Conservation (phyloP, 192 early-diverging fungal genomes). For the Coemansia interrupta region DNA sequence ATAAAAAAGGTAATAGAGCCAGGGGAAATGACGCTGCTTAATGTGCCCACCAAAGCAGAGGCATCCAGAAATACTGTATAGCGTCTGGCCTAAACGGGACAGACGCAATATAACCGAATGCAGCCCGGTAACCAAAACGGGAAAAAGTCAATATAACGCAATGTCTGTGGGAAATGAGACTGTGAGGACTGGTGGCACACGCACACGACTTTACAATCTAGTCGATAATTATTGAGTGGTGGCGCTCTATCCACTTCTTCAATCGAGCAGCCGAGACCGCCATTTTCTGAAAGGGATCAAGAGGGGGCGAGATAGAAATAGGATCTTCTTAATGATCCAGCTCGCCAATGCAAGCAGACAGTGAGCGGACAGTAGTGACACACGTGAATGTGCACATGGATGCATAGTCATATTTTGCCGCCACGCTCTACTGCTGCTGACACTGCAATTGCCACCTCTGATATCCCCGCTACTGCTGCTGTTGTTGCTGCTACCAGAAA, state of each 20-base stretch:
- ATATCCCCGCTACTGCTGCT: too few species aligned
- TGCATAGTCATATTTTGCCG: too few species aligned
- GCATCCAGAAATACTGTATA: neutral
- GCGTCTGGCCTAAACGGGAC: neutral
- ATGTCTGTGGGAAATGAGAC: too few species aligned
- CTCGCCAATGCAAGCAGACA: too few species aligned
- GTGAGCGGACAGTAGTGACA: too few species aligned
- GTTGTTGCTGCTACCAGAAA: too few species aligned
- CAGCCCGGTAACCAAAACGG: neutral
- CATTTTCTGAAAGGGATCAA: neutral
- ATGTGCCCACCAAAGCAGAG: too few species aligned
- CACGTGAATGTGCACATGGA: too few species aligned
- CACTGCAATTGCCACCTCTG: too few species aligned
- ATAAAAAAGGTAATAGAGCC: slow-evolving; percentile 1
- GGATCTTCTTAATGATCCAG: neutral
- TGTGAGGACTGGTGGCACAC: neutral
- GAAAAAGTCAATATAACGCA: slow-evolving; percentile 2
- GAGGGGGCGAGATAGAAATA: neutral
- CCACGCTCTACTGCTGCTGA: too few species aligned
- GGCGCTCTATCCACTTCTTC: neutral
- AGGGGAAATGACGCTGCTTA: neutral
- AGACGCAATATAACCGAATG: too few species aligned
- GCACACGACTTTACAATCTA: slow-evolving; percentile 1
- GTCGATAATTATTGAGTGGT: neutral
- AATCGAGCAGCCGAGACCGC: too few species aligned